Evolutionary conservation across 1,139 yeast genomes (phyloP).

Genomic region (Blastobotrys raffinosifermentans): DNA sequence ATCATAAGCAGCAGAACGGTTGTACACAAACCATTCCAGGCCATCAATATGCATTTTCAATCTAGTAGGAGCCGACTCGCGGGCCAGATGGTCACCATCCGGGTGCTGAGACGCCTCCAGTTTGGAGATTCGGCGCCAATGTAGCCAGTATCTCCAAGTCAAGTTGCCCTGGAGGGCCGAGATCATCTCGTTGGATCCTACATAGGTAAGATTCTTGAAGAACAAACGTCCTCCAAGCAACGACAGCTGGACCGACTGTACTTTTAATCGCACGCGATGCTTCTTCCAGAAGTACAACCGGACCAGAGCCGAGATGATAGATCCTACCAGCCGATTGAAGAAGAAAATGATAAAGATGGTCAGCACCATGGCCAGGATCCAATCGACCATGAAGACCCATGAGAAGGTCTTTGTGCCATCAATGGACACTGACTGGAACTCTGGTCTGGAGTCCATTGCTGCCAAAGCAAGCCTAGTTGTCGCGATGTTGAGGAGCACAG

Average conservation of each 20-base stretch:
- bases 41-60: slow-evolving; percentile 63
- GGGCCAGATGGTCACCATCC: slow-evolving; percentile 14
- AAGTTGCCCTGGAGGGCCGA: slow-evolving; percentile 64
- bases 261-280: slow-evolving; percentile 48
- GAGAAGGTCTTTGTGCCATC: slow-evolving; percentile 41
- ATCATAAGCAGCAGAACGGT: slow-evolving; percentile 73
- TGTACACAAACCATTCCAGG: slow-evolving; percentile 72
- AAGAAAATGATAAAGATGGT: slow-evolving; percentile 65
- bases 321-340: slow-evolving; percentile 70
- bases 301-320: slow-evolving; percentile 45
- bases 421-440: slow-evolving; percentile 26
- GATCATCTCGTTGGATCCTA: slow-evolving; percentile 65
- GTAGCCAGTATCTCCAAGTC: slow-evolving; percentile 91
- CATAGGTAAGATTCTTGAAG: slow-evolving; percentile 66
- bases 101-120: slow-evolving; percentile 10
- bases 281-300: slow-evolving; percentile 60
- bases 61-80: slow-evolving; percentile 53
- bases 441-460: too few relatives aligned
- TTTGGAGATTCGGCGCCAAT: slow-evolving; percentile 28
- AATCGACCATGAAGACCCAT: slow-evolving; percentile 81
- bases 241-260: slow-evolving; percentile 71
- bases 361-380: slow-evolving; percentile 64
- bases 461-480: slow-evolving; percentile 1
- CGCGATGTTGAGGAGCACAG: too few relatives aligned
- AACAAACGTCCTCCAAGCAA: slow-evolving; percentile 77